Percentiles rank a stretch among this genome's conserved stretches.
Conservation (phyloP, 2,329 filamentous ascomycete genomes). For the Pseudogymnoascus sp. region DNA sequence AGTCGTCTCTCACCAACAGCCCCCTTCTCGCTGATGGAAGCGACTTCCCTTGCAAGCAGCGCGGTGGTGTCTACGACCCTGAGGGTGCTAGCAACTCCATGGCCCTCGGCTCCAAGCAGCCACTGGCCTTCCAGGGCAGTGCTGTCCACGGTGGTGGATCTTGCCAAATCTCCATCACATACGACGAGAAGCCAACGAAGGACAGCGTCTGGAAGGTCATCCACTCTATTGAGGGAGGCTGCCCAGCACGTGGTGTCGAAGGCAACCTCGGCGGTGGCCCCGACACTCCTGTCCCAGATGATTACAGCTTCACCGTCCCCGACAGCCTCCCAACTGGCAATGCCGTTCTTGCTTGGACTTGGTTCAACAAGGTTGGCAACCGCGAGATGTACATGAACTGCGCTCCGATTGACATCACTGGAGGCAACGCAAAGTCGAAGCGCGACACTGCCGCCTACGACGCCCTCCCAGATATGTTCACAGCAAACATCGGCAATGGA, state of each 20-base stretch:
- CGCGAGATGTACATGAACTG: constrained; percentile 99
- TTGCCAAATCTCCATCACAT: constrained; percentile 82
- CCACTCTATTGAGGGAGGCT: constrained; percentile 78
- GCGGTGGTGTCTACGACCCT: constrained; percentile 38
- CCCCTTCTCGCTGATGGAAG: constrained; percentile 54
- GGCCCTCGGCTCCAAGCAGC: constrained; percentile 52
- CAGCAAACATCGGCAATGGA: constrained; percentile 48
- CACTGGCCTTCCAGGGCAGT: constrained; percentile 58
- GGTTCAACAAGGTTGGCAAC: constrained; percentile 90
- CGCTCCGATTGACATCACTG: constrained; percentile 60
- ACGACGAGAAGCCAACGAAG: constrained; percentile 60
- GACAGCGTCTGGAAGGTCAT: constrained; percentile 78
- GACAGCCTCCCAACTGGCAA: constrained; percentile 63
- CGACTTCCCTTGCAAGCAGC: constrained; percentile 78
- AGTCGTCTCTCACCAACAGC: constrained; percentile 45
- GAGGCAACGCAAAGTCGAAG: constrained; percentile 35
- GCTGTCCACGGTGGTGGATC: constrained; percentile 87
- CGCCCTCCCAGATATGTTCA: constrained; percentile 64
- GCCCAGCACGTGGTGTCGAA: constrained; percentile 50
- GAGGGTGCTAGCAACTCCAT: constrained; percentile 49
- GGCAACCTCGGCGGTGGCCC: constrained; percentile 52
- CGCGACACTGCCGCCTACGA: constrained; percentile 44
- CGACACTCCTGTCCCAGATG: constrained; percentile 38
- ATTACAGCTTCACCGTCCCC: constrained; percentile 66
- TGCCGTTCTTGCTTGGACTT: constrained; percentile 82